Evolutionary conservation across 345 rosid genomes (phyloP).

Genomic region (Salix arbutifolia): DNA sequence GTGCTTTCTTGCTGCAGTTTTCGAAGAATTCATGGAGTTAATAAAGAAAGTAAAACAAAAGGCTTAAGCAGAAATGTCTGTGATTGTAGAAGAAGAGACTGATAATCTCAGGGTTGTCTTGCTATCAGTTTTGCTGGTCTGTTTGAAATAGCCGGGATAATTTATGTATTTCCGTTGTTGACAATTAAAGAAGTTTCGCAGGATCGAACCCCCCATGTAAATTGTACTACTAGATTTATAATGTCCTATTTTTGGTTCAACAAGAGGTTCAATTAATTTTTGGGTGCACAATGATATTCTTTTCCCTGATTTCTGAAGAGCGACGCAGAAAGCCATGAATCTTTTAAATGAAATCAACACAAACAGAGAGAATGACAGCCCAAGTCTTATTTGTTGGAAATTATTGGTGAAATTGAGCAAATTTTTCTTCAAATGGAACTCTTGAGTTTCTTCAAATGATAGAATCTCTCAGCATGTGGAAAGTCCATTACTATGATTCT

Average conservation of each 20-base stretch:
- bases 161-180: not conserved
- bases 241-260: not conserved
- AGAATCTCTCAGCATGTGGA: no score
- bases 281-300: not conserved
- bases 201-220: not conserved
- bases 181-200: not conserved
- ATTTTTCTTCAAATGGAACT: no score
- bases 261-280: not conserved
- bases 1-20: constrained; percentile 15
- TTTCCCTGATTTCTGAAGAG: not conserved
- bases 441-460: no score
- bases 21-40: constrained; percentile 26
- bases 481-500: no score
- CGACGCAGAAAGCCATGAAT: not conserved
- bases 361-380: not conserved
- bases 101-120: not conserved
- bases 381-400: not conserved
- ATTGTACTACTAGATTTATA: not conserved
- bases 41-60: constrained; percentile 20
- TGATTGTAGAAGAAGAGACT: not conserved
- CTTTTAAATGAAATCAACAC: not conserved
- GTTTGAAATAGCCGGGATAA: not conserved
- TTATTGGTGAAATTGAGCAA: not conserved
- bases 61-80: constrained; percentile 6
- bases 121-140: not conserved